A percentile compares a stretch with the other conserved stretches of the same genome.
phyloP scores from a whole-genome alignment of 768 basidiomycete genomes.

The Hypholoma sublateritium region DNA sequence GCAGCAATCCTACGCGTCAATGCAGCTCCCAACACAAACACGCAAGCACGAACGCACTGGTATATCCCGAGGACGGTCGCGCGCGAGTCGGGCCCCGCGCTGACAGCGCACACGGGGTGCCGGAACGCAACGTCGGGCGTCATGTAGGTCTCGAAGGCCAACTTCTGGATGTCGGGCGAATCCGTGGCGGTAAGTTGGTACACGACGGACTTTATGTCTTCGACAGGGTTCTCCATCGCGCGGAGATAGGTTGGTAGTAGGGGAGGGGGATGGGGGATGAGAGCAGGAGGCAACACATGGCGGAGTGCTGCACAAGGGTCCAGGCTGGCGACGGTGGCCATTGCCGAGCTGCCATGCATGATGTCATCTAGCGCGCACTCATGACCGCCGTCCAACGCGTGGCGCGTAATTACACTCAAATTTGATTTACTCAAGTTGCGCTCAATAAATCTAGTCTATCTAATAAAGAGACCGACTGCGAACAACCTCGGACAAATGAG shows the following conservation, averaged over 20 bases:
- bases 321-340: too few relatives aligned
- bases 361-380: too few relatives aligned
- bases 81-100: constrained; percentile 48
- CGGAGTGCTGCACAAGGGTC: too few relatives aligned
- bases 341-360: too few relatives aligned
- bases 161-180: constrained; percentile 49
- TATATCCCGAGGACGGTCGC: constrained; percentile 56
- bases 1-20: neutral
- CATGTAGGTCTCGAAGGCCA: constrained; percentile 49
- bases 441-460: too few relatives aligned
- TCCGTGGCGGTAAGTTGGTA: constrained; percentile 44
- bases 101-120: constrained; percentile 57
- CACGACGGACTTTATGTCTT: constrained; percentile 48
- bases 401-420: too few relatives aligned
- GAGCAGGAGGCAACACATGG: neutral
- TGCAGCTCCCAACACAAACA: neutral
- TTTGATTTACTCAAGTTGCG: too few relatives aligned
- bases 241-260: neutral
- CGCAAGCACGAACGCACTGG: constrained; percentile 37
- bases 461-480: neutral
- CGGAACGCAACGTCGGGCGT: constrained; percentile 53
- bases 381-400: too few relatives aligned
- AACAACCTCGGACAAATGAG: neutral
- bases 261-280: neutral
- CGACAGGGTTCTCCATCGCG: constrained; percentile 51